Conservation (phyloP, 768 basidiomycete genomes). For the Lentinus tigrinus region DNA sequence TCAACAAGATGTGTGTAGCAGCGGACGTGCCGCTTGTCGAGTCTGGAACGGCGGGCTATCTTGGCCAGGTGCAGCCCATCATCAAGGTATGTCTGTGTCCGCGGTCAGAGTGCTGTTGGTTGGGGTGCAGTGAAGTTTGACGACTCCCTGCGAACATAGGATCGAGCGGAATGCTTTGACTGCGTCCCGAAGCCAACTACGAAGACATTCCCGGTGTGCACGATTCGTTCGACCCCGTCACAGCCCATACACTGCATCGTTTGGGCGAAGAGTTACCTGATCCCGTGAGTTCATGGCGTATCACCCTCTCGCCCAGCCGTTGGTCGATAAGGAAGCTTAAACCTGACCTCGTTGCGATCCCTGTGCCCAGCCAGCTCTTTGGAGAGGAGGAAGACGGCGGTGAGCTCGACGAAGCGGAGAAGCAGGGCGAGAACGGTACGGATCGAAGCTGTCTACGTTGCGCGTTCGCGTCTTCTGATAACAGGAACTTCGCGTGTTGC, state of each 20-base stretch:
- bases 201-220: conserved; percentile 96
- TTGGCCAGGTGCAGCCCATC: conserved; percentile 95
- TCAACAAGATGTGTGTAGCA: conserved; percentile 98
- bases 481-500: neutral
- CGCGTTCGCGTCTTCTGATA: neutral
- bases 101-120: neutral
- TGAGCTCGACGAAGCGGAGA: conserved; percentile 90
- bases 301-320: neutral
- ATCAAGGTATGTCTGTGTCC: conserved; percentile 56
- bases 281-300: conserved; percentile 60
- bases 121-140: neutral
- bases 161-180: conserved; percentile 92
- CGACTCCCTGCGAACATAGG: conserved; percentile 41
- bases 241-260: conserved; percentile 99
- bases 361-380: conserved; percentile 72
- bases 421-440: conserved; percentile 90
- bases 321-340: neutral
- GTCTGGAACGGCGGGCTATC: conserved; percentile 94
- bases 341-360: neutral
- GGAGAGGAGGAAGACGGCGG: conserved; percentile 84
- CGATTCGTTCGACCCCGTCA: conserved; percentile 93
- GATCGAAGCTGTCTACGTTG: neutral
- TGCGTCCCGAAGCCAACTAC: conserved; percentile 92
- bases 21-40: conserved; percentile 89
- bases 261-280: conserved; percentile 96